Evolutionary conservation across 345 rosid genomes (phyloP).

Genomic region (Populus deltoides): DNA sequence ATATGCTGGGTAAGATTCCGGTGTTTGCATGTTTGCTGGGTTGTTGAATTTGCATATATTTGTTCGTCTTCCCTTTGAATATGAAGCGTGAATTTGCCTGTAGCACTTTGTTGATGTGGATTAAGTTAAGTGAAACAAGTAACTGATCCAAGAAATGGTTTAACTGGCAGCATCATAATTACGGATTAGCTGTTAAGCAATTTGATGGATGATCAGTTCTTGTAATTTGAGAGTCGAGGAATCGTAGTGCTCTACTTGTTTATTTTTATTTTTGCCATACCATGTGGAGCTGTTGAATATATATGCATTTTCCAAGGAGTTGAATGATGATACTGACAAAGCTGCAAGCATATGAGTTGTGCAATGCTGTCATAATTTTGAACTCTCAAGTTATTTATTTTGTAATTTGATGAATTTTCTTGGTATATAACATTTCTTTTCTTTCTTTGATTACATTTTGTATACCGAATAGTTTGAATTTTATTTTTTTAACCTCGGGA

Average conservation of each 20-base stretch:
- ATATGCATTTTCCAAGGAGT: background rate
- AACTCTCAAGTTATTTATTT: background rate
- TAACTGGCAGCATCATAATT: slow-evolving; percentile 11
- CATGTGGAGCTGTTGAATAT: background rate
- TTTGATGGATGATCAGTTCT: background rate
- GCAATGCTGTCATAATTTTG: background rate
- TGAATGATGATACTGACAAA: background rate
- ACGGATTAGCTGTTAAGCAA: background rate
- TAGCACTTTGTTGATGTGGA: background rate
- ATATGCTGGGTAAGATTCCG: background rate
- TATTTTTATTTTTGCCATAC: background rate
- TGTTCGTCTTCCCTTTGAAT: background rate
- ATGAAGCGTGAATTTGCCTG: background rate
- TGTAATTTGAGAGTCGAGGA: background rate
- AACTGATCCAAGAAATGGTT: background rate
- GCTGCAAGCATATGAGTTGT: background rate
- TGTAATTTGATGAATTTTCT: background rate
- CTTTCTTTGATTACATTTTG: background rate
- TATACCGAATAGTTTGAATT: background rate
- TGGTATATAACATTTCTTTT: background rate
- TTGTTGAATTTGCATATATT: background rate
- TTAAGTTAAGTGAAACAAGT: slow-evolving; percentile 1
- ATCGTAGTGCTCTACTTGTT: background rate
- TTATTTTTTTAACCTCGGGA: background rate
- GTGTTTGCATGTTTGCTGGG: background rate